Base-by-base conservation (phyloP, 805 yeast species). In the Ogataea nitratoaversa region DNA sequence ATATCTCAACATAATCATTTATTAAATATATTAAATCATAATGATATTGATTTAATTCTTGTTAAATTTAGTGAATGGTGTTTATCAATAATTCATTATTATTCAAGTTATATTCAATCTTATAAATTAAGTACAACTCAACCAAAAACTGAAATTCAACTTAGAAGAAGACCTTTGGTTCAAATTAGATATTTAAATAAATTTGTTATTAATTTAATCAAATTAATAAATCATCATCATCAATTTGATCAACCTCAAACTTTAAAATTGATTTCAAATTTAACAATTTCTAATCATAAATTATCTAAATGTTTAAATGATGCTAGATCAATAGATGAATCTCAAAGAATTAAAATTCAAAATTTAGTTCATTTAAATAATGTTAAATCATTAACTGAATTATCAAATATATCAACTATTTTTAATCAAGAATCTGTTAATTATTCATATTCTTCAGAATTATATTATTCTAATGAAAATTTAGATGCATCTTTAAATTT, bases 141-240 rank as follows among this genome's bases (percentile, higher is more conserved):
- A 28, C 36, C 63, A 1, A 43, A 53, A 7, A 42, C 53, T 2
- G 67, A 63, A 40, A 38, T 57, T 19, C 42, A 43, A 14, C 41
- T 60, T 6, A 57, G 61, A 37, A 49, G 60, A 37, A 47, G 56
- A 33, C 69, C 69, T 8, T 36, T 65, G 25, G 46, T 56, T 25
- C 51, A 62, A 41, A 38, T 63, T n/a, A 41, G 57, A 6, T 50
- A 53, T 22, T 36, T 65, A 19, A 46, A 44, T 16, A 54, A 49
- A 32, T 48, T 58, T 24, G 38, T 56, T 11, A 30, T 36, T n/a
- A 44, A 46, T 14, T 32, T 60, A 13, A 49, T 47, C 32, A 52
- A 51, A 17, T 37, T 54, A 5, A 34, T 54, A 8, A 44, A 40
- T 23, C 37, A 47, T 33, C 50, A 40, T 23, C 37, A 47, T 33